Base-by-base conservation (phyloP, 2,329 filamentous ascomycete species). In the Lojkania enalia region DNA sequence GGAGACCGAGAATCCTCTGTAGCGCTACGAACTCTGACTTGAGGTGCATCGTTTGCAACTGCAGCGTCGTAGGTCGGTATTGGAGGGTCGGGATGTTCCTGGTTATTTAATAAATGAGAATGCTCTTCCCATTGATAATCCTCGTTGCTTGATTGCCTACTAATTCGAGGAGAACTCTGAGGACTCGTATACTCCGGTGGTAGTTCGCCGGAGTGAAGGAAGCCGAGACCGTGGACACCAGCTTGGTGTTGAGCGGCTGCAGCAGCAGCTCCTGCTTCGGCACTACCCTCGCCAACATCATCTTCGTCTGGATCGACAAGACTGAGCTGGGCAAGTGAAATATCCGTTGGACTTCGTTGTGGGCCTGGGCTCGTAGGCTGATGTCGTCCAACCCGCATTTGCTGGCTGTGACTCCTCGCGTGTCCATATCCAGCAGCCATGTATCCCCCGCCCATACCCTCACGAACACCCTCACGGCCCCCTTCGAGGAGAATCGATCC, bases 401-500 rank as follows among this genome's bases (percentile, higher is more conserved):
- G 91, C 41, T 88, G 87, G 61, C 87, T 94, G 49, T 84, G 80
- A 31, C 87, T 86, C 47, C 90, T 80, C 29, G 81, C 82, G 67
- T 95, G 90, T 35, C 81, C 79, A 45, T 60, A 67, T 16, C 64
- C 64, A 43, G 65, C 58, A 45, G 79, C 75, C 42, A 77, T 71
- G 59, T 76, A 77, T 37, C 58, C 65, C 41, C 74, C 67, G 35
- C 62, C 73, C 61, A 76, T 78, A 44, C 80, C 78, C 65, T 83
- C 77, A 46, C 74, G 64, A 30, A 77, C 70, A 47, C 75, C 75
- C 42, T 78, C 76, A 31, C 71, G 66, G 11, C 94, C 94, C 4
- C 89, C 85, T 67, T 96, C 94, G 11, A 99, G 81, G 20, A 99
- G 77, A 57, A 99, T 96, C 65, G 91, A 96, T 60, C 94, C 94